A percentile compares a stretch with the other conserved stretches of the same genome.
phyloP scores from a whole-genome alignment of 768 basidiomycete species.

The Crepidotus variabilis region DNA sequence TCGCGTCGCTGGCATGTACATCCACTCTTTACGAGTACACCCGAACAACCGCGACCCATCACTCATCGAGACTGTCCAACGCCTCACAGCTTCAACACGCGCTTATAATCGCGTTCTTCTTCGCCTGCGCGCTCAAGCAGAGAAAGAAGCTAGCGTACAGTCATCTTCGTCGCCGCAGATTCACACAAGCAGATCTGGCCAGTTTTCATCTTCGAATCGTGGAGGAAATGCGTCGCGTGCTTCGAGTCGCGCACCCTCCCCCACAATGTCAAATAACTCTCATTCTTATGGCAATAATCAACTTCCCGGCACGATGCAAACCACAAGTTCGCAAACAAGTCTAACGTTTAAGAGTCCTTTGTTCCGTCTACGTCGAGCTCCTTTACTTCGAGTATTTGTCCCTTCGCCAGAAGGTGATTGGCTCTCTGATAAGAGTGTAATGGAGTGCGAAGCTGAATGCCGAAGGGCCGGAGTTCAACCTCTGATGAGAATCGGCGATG shows the following conservation, averaged over 20 bases:
- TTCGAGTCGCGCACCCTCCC: slow-evolving; percentile 69
- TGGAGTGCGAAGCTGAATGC: slow-evolving; percentile 81
- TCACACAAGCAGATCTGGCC: slow-evolving; percentile 10
- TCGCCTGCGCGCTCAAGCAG: slow-evolving; percentile 75
- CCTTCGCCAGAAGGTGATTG: slow-evolving; percentile 85
- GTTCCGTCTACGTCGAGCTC: slow-evolving; percentile 67
- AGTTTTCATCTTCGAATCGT: slow-evolving; percentile 14
- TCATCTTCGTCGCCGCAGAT: slow-evolving; percentile 13
- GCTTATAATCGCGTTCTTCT: slow-evolving; percentile 80
- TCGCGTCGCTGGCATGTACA: slow-evolving; percentile 51
- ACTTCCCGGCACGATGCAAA: slow-evolving; percentile 14
- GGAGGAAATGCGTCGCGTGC: slow-evolving; percentile 31
- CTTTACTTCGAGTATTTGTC: slow-evolving; percentile 76
- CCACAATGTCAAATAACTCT: slow-evolving; percentile 47
- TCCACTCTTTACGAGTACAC: slow-evolving; percentile 45
- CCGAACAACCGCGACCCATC: slow-evolving; percentile 37
- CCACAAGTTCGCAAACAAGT: slow-evolving; percentile 19
- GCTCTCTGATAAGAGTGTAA: slow-evolving; percentile 76
- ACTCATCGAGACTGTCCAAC: slow-evolving; percentile 39
- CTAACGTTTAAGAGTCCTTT: slow-evolving; percentile 64
- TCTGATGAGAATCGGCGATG: slow-evolving; percentile 70
- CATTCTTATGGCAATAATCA: slow-evolving; percentile 37
- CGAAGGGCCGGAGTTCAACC: slow-evolving; percentile 60
- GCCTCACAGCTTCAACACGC: slow-evolving; percentile 58
- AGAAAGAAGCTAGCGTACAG: slow-evolving; percentile 41